Base-by-base conservation (phyloP, 768 basidiomycete genomes). In the Porpolomopsis calyptriformis region DNA sequence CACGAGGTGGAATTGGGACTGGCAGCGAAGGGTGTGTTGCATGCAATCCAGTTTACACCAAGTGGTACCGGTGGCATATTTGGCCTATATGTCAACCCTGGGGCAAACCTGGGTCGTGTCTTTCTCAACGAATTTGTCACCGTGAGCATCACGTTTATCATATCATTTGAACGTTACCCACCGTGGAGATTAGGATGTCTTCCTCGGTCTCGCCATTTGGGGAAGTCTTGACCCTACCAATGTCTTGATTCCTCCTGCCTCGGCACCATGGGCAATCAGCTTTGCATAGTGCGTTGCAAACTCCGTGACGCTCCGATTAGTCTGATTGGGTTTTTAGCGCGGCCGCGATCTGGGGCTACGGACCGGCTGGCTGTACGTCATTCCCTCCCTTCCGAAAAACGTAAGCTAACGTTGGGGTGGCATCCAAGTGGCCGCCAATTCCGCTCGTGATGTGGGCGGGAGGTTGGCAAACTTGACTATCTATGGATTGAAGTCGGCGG, bases 371-470 rank as follows among this genome's bases (percentile, higher is more conserved):
- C 19, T 59, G 78, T 78, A 53, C 55, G 66, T 56, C 27, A 41
- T 38, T 4, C 40, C 16, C n/a, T 29, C 48, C 45, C 22, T 14
- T 12, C n/a, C n/a, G n/a, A n/a, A n/a, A n/a, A n/a, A n/a, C n/a
- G n/a, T n/a, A n/a, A n/a, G n/a, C n/a, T n/a, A n/a, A n/a, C n/a
- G n/a, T n/a, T n/a, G n/a, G n/a, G n/a, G n/a, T n/a, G n/a, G n/a
- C n/a, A n/a, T n/a, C n/a, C n/a, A n/a, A 77, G 73, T 85, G 37
- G 69, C 78, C 11, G 66, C 80, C 26, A 85, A 85, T 59, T 61
- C 78, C 2, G 80, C 81, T 23, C 79, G 82, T 55, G 82, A 85
- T 57, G 23, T 85, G 35, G 82, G 82, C 16, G 77, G 71, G 3
- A 74, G 82, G 12, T 49, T 84, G n/a, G 71, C 73, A 52, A 74